phyloP scores from a whole-genome alignment of 768 basidiomycete species.

The Termitomyces sp. region DNA sequence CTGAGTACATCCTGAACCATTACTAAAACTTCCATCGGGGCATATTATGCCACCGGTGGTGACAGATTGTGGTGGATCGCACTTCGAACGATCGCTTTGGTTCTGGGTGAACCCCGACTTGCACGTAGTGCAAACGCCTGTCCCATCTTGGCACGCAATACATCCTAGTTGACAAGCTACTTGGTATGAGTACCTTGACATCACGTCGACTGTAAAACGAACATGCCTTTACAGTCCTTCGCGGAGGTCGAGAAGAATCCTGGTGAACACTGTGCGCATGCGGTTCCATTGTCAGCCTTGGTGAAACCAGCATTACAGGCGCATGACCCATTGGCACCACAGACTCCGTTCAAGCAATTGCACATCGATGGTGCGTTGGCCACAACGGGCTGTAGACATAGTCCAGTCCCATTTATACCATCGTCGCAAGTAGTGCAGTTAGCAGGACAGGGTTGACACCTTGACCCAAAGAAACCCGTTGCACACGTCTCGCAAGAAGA shows the following conservation, averaged over 20 bases:
- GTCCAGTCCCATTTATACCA: conserved; percentile 68
- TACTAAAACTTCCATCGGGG: conserved; percentile 57
- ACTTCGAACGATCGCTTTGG: conserved; percentile 57
- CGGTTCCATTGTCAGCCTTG: conserved; percentile 54
- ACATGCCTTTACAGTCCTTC: conserved; percentile 56
- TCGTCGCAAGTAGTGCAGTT: conserved; percentile 69
- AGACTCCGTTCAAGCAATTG: conserved; percentile 76
- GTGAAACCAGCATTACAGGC: conserved; percentile 58
- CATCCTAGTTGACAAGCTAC: conserved; percentile 64
- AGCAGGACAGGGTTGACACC: conserved; percentile 60
- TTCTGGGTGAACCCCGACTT: conserved; percentile 60
- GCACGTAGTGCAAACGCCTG: conserved; percentile 69
- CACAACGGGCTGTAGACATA: conserved; percentile 49
- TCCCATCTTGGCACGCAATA: conserved; percentile 51
- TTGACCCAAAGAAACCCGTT: conserved; percentile 61
- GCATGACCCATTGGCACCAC: conserved; percentile 61
- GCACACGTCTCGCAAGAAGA: conserved; percentile 72
- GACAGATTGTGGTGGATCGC: conserved; percentile 44
- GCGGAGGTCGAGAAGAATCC: conserved; percentile 58
- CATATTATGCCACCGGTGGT: conserved; percentile 54
- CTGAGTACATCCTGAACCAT: conserved; percentile 42
- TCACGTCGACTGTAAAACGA: not conserved
- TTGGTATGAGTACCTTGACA: not conserved
- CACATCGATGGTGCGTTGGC: conserved; percentile 53
- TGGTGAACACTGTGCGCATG: conserved; percentile 54